A percentile compares a stretch with the other conserved stretches of the same genome.
Conservation (phyloP, 1,284 basidiomycete genomes). For the Ceratobasidium sp. region DNA sequence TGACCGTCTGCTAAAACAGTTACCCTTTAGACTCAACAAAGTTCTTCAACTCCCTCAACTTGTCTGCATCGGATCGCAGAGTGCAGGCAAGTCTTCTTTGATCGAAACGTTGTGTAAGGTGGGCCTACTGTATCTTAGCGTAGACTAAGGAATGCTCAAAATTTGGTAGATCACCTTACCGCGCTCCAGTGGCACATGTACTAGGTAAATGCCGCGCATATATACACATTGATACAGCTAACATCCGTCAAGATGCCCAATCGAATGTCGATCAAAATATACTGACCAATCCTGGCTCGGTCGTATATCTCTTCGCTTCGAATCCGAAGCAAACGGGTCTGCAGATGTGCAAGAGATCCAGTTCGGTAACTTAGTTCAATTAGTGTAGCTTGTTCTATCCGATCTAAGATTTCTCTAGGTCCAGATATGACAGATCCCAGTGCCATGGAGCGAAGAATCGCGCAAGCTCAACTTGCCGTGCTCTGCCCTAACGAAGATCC, state of each 20-base stretch:
- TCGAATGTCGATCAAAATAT: conserved; percentile 25
- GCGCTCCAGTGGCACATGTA: too few relatives aligned
- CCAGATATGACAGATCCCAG: conserved; percentile 6
- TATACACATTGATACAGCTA: too few relatives aligned
- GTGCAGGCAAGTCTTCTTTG: conserved; percentile 19
- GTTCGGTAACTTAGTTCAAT: too few relatives aligned
- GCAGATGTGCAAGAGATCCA: neutral
- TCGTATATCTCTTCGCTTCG: conserved; percentile 3
- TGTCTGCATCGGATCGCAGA: conserved; percentile 17
- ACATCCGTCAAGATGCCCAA: conserved; percentile 26
- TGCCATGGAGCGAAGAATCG: neutral
- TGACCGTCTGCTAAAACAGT: too few relatives aligned
- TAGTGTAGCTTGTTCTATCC: too few relatives aligned
- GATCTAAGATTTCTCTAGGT: too few relatives aligned
- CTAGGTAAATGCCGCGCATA: too few relatives aligned
- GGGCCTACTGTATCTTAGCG: too few relatives aligned
- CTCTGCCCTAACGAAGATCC: conserved; percentile 9
- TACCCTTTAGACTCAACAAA: conserved; percentile 10
- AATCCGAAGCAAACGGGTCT: neutral
- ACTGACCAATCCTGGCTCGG: conserved; percentile 6
- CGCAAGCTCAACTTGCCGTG: conserved; percentile 14
- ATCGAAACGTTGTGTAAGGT: conserved; percentile 24
- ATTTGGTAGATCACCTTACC: too few relatives aligned
- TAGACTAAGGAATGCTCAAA: too few relatives aligned
- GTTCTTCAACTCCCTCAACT: conserved; percentile 11